Evolutionary conservation across 352 stramenopile genomes (phyloP).

Genomic region (Globisporangium polare): DNA sequence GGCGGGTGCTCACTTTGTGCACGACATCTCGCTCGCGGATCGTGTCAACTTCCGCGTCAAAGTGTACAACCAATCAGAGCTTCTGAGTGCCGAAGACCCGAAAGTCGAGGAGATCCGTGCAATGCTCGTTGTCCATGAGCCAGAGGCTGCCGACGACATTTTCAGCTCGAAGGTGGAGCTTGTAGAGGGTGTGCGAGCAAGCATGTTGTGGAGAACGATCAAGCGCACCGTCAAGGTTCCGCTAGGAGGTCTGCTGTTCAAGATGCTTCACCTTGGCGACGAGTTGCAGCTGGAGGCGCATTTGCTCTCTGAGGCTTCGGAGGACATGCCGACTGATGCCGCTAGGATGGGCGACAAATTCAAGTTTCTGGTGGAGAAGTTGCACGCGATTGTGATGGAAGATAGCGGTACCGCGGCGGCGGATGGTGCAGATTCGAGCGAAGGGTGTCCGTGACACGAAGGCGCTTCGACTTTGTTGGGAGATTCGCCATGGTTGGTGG

Average conservation of each 20-base stretch:
- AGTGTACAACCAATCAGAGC: background rate
- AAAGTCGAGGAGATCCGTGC: background rate
- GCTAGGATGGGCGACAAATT: background rate
- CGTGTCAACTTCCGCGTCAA: background rate
- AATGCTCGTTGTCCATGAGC: background rate
- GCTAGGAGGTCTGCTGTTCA: background rate
- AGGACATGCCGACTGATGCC: background rate
- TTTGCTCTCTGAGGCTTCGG: background rate
- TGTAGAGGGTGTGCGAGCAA: background rate
- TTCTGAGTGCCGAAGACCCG: background rate
- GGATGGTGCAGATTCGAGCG: too few species aligned
- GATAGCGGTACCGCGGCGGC: background rate
- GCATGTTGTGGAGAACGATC: background rate
- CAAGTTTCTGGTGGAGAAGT: background rate
- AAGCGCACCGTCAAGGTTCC: background rate
- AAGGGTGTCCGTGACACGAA: background rate
- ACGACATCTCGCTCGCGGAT: slow-evolving; percentile 1
- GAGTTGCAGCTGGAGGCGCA: background rate
- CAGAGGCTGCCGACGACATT: background rate
- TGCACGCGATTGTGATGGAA: background rate
- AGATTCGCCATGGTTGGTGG: too few species aligned
- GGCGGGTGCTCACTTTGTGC: background rate
- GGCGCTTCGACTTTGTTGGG: background rate
- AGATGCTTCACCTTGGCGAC: background rate
- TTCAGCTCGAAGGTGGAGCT: background rate